Base-by-base conservation (phyloP, 2,329 filamentous ascomycete genomes). In the Aspergillus sp. region DNA sequence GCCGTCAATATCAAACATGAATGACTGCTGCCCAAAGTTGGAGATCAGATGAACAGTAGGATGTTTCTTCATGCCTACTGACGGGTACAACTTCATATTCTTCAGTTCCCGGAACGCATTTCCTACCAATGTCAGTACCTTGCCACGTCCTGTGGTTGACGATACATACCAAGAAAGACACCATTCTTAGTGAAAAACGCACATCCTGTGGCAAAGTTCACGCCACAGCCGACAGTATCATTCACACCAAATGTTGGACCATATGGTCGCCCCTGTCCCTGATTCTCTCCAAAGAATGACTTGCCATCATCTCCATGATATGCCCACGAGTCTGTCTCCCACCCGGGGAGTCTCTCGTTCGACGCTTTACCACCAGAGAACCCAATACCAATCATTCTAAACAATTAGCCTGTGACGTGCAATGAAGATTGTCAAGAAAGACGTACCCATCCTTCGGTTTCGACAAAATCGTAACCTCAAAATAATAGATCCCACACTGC, bases 401-500 rank as follows among this genome's bases (percentile, higher is more conserved):
- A 44, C 15, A 17, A 15, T 25, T 32, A 50, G 30, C 27, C 4
- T 4, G 27, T 33, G 7, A 35, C 17, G 10, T n/a, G 39, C 15
- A 30, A 46, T 23, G 20, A 17, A 7, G 25, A 27, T 27, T 3
- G 7, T 10, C 7, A 41, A 43, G 30, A 30, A 15, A 12, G 30
- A 37, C 77, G 54, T 74, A 83, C 81, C 81, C 81, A 58, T 87
- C 84, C 62, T 84, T 83, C 45, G 80, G 80, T 60, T 83, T 82
- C 6, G 81, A 80, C 44, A 84, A 65, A 43, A 88, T 79, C 7
- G 79, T 80, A 30, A 83, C 75, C 60, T 98, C 93, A 62, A 83
- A 98, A 66, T 98, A 98, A 68, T 95, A 98, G 50, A 98, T 85
- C 2, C 93, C 93, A 56, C 88, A 93, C 61, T 95, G 86, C 32